Evolutionary conservation across 257 asterid genomes (phyloP), one percentile per base, ranked within the genome.

Genomic region (Gardenia jasminoides): DNA sequence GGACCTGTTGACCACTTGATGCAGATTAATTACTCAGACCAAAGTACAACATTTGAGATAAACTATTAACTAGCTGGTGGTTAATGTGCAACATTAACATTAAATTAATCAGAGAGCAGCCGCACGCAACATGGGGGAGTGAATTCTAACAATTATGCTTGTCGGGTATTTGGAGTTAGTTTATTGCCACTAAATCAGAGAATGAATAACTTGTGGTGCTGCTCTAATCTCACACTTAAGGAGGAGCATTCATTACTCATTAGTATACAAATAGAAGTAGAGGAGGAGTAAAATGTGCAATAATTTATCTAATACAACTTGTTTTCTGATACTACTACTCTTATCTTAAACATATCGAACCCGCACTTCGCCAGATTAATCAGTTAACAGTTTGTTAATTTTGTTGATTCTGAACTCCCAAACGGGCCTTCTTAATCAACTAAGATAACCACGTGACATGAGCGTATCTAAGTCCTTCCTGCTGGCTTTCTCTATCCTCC

Each of bases 1-100:
- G 87, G 84, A 74, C 83, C 80, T 77, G 72, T 81, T 64, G 79
- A 75, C 80, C 16, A 67, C 39, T 76, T 70, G 76, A 70, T 48
- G 67, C 74, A 75, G 1, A 47, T 36, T 71, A 67, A 78, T 75
- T 47, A 73, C 75, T 61, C 58, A 52, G 36, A 74, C 69, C 61
- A 64, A 74, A 61, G 36, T 59, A 70, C 77, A 58, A 79, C n/a
- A 22, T 43, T 70, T 70, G 12, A 73, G 56, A 24, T 33, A 48
- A 74, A 50, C 83, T 5, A 46, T 20, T 19, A 58, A 2, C 41
- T 7, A 10, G 30, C 31, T 20, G 8, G 16, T 70, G 22, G 26
- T 20, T n/a, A 61, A 61, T n/a, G 30, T n/a, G n/a, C n/a, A 58
- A 0, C 1, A 46, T 46, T 11, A 47, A 7, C 12, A 33, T 58